These are phyloP conservation scores for Parastagonospora avenae DNA, from an alignment of 2,329 filamentous ascomycete genomes.

Conservation along the genomic window DNA sequence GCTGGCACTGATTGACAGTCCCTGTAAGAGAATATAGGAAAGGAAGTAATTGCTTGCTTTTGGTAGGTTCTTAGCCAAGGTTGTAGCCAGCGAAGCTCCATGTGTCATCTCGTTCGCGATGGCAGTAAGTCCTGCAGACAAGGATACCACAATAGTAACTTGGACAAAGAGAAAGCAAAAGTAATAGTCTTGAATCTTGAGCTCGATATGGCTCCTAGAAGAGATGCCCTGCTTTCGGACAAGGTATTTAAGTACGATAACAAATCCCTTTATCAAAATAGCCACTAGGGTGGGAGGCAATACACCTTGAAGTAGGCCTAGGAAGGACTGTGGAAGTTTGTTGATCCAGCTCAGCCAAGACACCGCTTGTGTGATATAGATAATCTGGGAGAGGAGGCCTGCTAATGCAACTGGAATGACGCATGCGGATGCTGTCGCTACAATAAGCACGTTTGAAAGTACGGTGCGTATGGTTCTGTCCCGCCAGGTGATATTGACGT, in stretches of 20 bases:
- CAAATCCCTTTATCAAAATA: slow-evolving; percentile 6
- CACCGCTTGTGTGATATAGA: slow-evolving; percentile 10
- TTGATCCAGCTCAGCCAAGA: slow-evolving; percentile 10
- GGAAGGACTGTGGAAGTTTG: slow-evolving; percentile 6
- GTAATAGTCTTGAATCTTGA: slow-evolving; percentile 18
- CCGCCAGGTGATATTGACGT: slow-evolving; percentile 10
- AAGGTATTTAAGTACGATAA: slow-evolving; percentile 2
- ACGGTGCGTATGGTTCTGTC: slow-evolving; percentile 8
- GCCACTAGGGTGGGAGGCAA: slow-evolving; percentile 4
- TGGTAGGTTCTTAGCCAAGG: slow-evolving; percentile 19
- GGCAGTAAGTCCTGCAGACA: slow-evolving; percentile 14
- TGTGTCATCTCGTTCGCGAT: slow-evolving; percentile 8
- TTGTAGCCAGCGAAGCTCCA: slow-evolving; percentile 7
- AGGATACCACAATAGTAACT: slow-evolving; percentile 10
- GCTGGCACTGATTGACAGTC: slow-evolving; percentile 12
- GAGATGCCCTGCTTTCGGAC: slow-evolving; percentile 8
- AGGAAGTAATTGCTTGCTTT: slow-evolving; percentile 25
- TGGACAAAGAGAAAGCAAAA: slow-evolving; percentile 17
- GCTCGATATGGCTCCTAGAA: slow-evolving; percentile 6
- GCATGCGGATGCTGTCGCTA: not conserved
- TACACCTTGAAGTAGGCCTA: slow-evolving; percentile 12
- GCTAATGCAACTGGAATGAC: slow-evolving; percentile 9
- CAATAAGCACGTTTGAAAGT: slow-evolving; percentile 9
- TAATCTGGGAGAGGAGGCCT: slow-evolving; percentile 12
- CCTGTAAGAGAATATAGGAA: slow-evolving; percentile 18